Percentiles rank a stretch among this genome's conserved stretches.
Conservation (phyloP, 805 yeast species). For the Ogataea philodendri region DNA sequence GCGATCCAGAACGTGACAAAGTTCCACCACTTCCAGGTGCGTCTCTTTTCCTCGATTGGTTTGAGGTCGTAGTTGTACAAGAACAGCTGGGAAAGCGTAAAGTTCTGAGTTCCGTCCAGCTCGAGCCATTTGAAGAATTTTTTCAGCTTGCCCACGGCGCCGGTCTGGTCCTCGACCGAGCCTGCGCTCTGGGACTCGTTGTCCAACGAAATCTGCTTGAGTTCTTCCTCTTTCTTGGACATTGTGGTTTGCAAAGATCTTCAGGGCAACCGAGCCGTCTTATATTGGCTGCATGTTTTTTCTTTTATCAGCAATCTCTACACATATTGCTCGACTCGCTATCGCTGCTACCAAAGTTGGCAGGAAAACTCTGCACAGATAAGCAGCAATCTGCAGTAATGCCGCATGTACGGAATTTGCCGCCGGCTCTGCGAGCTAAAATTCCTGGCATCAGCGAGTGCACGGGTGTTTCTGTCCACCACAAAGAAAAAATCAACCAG, state of each 20-base stretch:
- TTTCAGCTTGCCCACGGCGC: slow-evolving; percentile 2
- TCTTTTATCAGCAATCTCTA: slow-evolving; percentile 4
- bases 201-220: slow-evolving; percentile 5
- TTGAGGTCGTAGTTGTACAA: slow-evolving; percentile 71
- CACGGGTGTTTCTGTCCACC: background rate
- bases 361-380: slow-evolving; percentile 4
- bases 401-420: slow-evolving; percentile 4
- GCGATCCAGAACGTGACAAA: slow-evolving; percentile 83
- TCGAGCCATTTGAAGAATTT: slow-evolving; percentile 21
- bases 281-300: no score
- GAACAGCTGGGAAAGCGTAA: slow-evolving; percentile 60
- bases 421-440: background rate
- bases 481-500: background rate
- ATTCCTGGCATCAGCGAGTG: background rate
- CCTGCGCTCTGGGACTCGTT: slow-evolving; percentile 5
- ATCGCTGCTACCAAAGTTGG: no score
- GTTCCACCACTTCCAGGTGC: slow-evolving; percentile 86
- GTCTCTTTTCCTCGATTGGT: slow-evolving; percentile 71
- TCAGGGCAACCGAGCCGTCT: no score
- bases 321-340: no score
- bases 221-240: slow-evolving; percentile 7
- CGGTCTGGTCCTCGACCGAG: slow-evolving; percentile 3
- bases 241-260: no score
- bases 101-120: slow-evolving; percentile 30
- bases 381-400: slow-evolving; percentile 2